Base-by-base conservation (phyloP, 2,329 filamentous ascomycete genomes). In the Chaetomium strumarium region DNA sequence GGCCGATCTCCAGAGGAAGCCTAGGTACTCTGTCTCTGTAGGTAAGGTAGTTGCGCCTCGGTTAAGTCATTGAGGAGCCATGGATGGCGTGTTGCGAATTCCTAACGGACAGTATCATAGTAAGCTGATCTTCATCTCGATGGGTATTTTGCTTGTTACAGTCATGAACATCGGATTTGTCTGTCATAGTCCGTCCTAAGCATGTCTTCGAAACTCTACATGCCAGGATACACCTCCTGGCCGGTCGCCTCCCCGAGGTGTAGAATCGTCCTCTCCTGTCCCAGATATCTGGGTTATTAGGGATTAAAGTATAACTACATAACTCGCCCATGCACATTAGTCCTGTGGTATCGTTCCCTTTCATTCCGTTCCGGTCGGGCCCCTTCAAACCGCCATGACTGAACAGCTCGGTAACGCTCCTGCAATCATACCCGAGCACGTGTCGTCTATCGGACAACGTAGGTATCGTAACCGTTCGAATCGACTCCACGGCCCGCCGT, bases 231-330 rank as follows among this genome's bases (percentile, higher is more conserved):
- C 30, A 29, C 2, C 5, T 24, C 30, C 12, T 16, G 2, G 13
- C 29, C 10, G 9, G 2, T 12, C 5, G 14, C 24, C 16, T 14
- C 11, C 24, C 16, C 16, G 19, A 6, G 17, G 12, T 41, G 20
- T 14, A 14, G 10, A 10, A 2, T 20, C 20, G 17, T 24, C 11
- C 17, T 24, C 42, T 34, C 19, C 38, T 13, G 3, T 5, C 20
- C 38, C n/a, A 14, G 13, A 11, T 14, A 14, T 14, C 16, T 13
- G 16, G 37, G 14, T 34, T 7, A 52, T 52, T 52, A 52, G 16
- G 39, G 46, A 52, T 52, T 52, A 52, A 52, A 48, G 36, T 30
- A 44, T 33, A 47, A 24, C 33, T 38, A 46, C 43, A 46, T 42
- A 37, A 40, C 34, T 41, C 37, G 36, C 36, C 42, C 37, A 40